Conservation (phyloP, 2,329 filamentous ascomycete genomes). For the Trichophaea hybrida region DNA sequence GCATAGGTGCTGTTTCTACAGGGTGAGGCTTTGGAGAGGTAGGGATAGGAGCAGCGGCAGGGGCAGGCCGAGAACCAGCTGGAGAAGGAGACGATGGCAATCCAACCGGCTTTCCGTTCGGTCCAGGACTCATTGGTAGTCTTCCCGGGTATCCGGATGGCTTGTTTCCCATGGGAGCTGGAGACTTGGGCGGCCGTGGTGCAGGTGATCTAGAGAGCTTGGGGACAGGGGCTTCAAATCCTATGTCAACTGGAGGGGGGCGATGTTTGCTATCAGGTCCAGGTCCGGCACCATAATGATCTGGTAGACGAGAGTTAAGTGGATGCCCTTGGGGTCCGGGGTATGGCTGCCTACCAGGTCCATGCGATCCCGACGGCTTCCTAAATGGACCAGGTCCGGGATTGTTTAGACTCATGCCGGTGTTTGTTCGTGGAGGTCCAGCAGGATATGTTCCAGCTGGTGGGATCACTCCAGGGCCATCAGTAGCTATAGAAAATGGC, state of each 20-base stretch:
- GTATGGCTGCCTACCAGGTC: not conserved
- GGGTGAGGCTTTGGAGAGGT: slow-evolving; percentile 9
- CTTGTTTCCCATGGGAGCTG: slow-evolving; percentile 3
- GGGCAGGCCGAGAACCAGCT: not conserved
- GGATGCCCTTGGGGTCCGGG: slow-evolving; percentile 13
- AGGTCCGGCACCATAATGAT: slow-evolving; percentile 29
- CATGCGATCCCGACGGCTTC: slow-evolving; percentile 7
- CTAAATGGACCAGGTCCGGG: slow-evolving; percentile 5
- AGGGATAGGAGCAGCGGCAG: not conserved
- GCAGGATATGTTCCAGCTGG: slow-evolving; percentile 20
- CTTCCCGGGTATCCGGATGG: not conserved
- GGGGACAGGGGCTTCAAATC: slow-evolving; percentile 20
- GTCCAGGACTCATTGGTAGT: not conserved
- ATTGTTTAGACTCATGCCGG: slow-evolving; percentile 9
- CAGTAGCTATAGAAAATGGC: slow-evolving; percentile 16
- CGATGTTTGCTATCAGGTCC: slow-evolving; percentile 20
- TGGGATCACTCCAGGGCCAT: slow-evolving; percentile 14
- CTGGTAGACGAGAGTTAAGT: slow-evolving; percentile 7
- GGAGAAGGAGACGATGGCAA: slow-evolving; percentile 1
- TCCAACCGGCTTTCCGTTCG: not conserved
- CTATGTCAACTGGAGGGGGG: slow-evolving; percentile 29
- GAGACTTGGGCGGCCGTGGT: slow-evolving; percentile 18
- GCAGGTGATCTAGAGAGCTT: not conserved
- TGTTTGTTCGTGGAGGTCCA: slow-evolving; percentile 13
- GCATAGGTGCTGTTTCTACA: slow-evolving; percentile 5